phyloP scores from a whole-genome alignment of 495 filamentous ascomycete genomes.

The Xanthoparmelia taractica region DNA sequence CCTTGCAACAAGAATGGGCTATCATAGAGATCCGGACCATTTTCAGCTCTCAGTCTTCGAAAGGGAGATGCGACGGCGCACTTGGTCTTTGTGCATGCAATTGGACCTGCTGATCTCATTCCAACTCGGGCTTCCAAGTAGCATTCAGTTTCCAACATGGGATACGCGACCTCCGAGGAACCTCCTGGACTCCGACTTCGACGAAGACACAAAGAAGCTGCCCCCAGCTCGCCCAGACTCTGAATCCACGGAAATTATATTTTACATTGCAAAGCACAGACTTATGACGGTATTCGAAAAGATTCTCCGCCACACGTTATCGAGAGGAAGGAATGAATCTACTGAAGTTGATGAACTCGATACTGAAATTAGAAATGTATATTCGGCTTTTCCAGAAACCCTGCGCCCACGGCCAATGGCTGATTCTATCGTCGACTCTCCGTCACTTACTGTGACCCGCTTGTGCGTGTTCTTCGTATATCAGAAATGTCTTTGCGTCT shows the following conservation, averaged over 20 bases:
- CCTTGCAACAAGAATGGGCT: constrained; percentile 41
- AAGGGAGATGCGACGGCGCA: constrained; percentile 41
- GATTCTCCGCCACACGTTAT: constrained; percentile 32
- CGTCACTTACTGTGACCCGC: constrained; percentile 33
- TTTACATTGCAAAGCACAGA: constrained; percentile 35
- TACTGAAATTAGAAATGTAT: constrained; percentile 28
- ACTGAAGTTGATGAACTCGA: constrained; percentile 36
- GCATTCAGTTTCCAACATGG: constrained; percentile 37
- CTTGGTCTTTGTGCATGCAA: constrained; percentile 36
- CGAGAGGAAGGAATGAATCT: constrained; percentile 29
- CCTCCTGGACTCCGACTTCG: constrained; percentile 39
- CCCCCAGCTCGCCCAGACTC: constrained; percentile 34
- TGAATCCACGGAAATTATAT: constrained; percentile 35
- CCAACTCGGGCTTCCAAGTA: constrained; percentile 41
- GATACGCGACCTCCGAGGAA: constrained; percentile 40
- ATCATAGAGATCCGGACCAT: constrained; percentile 39
- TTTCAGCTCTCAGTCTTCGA: constrained; percentile 36
- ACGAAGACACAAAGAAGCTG: constrained; percentile 31
- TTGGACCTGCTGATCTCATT: constrained; percentile 40
- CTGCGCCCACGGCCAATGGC: constrained; percentile 31
- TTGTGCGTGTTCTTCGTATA: constrained; percentile 32
- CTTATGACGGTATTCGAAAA: constrained; percentile 40
- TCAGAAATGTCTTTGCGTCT: constrained; percentile 34
- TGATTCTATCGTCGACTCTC: constrained; percentile 32
- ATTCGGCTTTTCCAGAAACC: constrained; percentile 28